Percentiles rank a stretch among this genome's conserved stretches.
These are phyloP conservation scores for Bruguiera gymnorhiza DNA, from an alignment of 345 rosid genomes.

Conservation along the genomic window DNA sequence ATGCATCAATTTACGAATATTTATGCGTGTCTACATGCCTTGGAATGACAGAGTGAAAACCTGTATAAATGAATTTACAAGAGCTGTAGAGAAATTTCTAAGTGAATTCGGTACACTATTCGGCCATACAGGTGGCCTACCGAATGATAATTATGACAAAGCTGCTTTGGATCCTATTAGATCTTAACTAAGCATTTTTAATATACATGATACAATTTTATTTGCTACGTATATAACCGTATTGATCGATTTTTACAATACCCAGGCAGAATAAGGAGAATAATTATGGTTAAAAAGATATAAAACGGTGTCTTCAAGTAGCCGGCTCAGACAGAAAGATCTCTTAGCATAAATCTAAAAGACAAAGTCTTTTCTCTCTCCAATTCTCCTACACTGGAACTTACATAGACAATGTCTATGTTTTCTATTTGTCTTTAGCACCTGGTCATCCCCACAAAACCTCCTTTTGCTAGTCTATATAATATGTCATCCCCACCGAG, in stretches of 20 bases:
- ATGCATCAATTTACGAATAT: neutral
- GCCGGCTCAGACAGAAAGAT: conserved; percentile 24
- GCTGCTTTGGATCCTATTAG: no score
- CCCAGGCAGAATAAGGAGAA: conserved; percentile 12
- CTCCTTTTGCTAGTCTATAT: neutral
- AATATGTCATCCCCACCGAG: neutral
- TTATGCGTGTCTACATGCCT: neutral
- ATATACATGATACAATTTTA: no score
- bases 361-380: conserved; percentile 16
- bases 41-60: no score
- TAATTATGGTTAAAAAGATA: neutral
- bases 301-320: neutral
- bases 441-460: neutral
- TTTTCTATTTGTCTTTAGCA: conserved; percentile 3
- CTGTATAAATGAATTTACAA: no score
- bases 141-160: no score
- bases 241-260: neutral
- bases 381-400: neutral
- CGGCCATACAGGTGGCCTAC: no score
- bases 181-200: no score
- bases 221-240: no score
- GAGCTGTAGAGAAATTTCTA: no score
- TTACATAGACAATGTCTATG: conserved; percentile 5
- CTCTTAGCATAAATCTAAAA: conserved; percentile 9
- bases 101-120: no score